Evolutionary conservation across 345 rosid species (phyloP).

Genomic region (Brassica carinata): DNA sequence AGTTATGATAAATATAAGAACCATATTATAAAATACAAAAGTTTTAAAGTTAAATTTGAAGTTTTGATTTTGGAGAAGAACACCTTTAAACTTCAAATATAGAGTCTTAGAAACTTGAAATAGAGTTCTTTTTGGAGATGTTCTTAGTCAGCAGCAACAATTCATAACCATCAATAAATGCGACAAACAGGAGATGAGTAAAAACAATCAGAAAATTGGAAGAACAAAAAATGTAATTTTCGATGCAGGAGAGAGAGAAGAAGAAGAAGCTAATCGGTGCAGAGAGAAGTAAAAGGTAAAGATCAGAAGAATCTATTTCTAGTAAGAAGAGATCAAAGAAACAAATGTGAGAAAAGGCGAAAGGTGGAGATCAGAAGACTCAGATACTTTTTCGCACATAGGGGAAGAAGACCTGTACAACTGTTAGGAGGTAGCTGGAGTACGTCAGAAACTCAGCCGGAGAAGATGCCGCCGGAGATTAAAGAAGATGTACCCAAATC

Average conservation of each 20-base stretch:
- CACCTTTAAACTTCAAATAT: too few relatives aligned
- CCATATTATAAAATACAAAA: too few relatives aligned
- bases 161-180: constrained; percentile 17
- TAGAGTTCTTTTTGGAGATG: too few relatives aligned
- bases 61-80: too few relatives aligned
- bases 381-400: constrained; percentile 7
- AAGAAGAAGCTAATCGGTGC: constrained; percentile 23
- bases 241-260: neutral
- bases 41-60: too few relatives aligned
- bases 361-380: constrained; percentile 37
- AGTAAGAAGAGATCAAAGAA: constrained; percentile 26
- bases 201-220: constrained; percentile 1
- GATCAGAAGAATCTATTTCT: constrained; percentile 35
- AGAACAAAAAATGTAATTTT: neutral
- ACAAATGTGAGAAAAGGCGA: neutral
- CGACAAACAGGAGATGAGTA: neutral
- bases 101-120: too few relatives aligned
- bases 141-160: neutral
- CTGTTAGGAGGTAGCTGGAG: neutral
- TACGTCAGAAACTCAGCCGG: constrained; percentile 37
- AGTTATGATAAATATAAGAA: too few relatives aligned
- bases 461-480: constrained; percentile 26
- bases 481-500: constrained; percentile 20
- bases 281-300: constrained; percentile 23
- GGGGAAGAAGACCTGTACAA: constrained; percentile 8